These are phyloP conservation scores for Starmerella khaoyaiensis DNA, from an alignment of 805 yeast genomes.

Conservation along the genomic window DNA sequence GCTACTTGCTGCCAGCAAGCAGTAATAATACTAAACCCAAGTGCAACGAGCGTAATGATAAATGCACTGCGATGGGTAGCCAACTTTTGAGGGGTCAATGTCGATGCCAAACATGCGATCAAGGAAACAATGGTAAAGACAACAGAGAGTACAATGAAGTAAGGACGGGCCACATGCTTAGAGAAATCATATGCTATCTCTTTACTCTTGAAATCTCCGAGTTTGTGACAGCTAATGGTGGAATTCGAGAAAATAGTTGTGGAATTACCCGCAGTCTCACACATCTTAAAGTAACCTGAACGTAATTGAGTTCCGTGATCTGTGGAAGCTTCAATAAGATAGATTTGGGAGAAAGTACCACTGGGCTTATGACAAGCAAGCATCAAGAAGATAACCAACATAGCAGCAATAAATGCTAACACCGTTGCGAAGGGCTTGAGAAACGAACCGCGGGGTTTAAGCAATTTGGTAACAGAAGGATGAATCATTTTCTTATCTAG, in stretches of 20 bases:
- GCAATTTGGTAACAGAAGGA: no score
- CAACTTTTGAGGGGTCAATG: neutral
- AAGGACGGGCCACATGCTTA: constrained; percentile 15
- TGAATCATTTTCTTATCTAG: no score
- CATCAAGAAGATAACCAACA: constrained; percentile 11
- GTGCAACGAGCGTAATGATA: constrained; percentile 1
- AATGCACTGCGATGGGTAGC: neutral
- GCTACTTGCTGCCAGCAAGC: constrained; percentile 22
- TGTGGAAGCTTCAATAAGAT: constrained; percentile 6
- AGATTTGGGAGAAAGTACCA: constrained; percentile 8
- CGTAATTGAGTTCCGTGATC: neutral
- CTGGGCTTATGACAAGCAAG: constrained; percentile 8
- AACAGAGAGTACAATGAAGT: constrained; percentile 12
- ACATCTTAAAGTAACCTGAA: constrained; percentile 12
- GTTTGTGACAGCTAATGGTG: constrained; percentile 1
- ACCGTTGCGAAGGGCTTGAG: neutral
- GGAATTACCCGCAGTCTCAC: constrained; percentile 2
- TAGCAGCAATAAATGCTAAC: constrained; percentile 6
- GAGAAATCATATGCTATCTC: constrained; percentile 11
- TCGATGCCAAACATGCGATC: neutral
- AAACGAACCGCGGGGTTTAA: no score
- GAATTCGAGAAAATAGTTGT: neutral
- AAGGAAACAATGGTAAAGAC: constrained; percentile 3
- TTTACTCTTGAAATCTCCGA: constrained; percentile 1
- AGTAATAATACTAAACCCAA: constrained; percentile 8